Evolutionary conservation across 805 yeast species (phyloP).

Genomic region (Barnettozyma sp.): DNA sequence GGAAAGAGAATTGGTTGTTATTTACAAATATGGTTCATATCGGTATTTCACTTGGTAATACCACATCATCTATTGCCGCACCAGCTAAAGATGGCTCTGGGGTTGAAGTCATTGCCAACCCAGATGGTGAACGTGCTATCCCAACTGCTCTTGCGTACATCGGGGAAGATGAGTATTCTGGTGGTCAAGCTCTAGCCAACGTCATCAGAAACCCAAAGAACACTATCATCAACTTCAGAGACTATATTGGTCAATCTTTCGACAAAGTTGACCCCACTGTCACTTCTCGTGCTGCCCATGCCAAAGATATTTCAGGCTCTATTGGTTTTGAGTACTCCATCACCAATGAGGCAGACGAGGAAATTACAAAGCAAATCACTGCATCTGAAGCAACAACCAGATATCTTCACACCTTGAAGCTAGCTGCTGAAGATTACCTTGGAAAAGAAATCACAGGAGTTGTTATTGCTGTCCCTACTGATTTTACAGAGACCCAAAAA

Average conservation of each 20-base stretch:
- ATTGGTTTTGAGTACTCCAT: conserved; percentile 56
- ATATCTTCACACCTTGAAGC: conserved; percentile 73
- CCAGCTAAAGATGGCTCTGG: conserved; percentile 72
- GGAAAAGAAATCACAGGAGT: conserved; percentile 77
- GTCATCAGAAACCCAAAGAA: conserved; percentile 81
- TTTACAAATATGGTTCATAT: conserved; percentile 52
- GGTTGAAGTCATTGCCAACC: conserved; percentile 96
- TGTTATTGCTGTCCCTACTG: conserved; percentile 87
- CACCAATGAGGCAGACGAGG: conserved; percentile 31
- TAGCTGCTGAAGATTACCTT: conserved; percentile 88
- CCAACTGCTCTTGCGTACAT: conserved; percentile 90
- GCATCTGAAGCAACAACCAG: conserved; percentile 77
- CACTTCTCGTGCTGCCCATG: conserved; percentile 60
- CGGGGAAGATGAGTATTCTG: conserved; percentile 94
- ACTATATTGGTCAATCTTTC: conserved; percentile 73
- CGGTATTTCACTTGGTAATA: conserved; percentile 96
- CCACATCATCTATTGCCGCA: conserved; percentile 89
- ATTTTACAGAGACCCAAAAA: conserved; percentile 71
- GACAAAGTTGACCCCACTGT: conserved; percentile 61
- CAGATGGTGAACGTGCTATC: conserved; percentile 96
- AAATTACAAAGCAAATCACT: conserved; percentile 45
- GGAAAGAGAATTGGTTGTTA: no score
- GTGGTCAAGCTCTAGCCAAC: conserved; percentile 92
- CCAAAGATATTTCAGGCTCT: conserved; percentile 56
- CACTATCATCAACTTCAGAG: conserved; percentile 90